Evolutionary conservation across 805 yeast species (phyloP).

Genomic region (Wickerhamiella slavikovae): DNA sequence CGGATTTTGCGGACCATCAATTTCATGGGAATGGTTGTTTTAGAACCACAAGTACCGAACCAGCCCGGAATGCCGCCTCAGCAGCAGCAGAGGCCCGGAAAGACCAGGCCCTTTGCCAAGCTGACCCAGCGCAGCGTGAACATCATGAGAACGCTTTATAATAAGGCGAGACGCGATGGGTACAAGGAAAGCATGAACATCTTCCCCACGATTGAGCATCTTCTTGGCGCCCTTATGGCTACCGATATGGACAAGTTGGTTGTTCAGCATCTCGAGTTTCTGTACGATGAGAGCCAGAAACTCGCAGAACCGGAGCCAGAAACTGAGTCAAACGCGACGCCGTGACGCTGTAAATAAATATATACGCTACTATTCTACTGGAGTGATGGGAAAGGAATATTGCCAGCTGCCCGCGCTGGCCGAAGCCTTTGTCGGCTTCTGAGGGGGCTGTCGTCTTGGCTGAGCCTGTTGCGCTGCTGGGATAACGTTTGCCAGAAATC

Average conservation of each 20-base stretch:
- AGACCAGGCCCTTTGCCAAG: conserved; percentile 18
- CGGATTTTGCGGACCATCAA: conserved; percentile 20
- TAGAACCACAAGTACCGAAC: no score
- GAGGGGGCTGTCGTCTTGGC: no score
- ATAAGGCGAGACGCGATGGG: conserved; percentile 13
- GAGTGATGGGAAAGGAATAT: not conserved
- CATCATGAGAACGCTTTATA: conserved; percentile 17
- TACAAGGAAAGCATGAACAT: conserved; percentile 12
- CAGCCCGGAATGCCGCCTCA: conserved; percentile 6
- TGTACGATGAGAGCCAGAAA: conserved; percentile 14
- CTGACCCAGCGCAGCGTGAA: conserved; percentile 19
- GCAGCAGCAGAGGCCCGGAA: conserved; percentile 4
- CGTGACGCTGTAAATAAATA: not conserved
- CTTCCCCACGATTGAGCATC: conserved; percentile 20
- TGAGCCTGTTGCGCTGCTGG: no score
- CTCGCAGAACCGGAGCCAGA: not conserved
- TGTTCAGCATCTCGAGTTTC: conserved; percentile 17
- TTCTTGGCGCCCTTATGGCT: conserved; percentile 21
- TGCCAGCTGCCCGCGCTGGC: no score
- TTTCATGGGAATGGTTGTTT: conserved; percentile 20
- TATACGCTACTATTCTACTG: not conserved
- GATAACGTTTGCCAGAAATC: no score
- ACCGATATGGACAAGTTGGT: conserved; percentile 20
- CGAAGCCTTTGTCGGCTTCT: no score
- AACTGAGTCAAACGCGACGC: not conserved